Evolutionary conservation across 176 grass and related monocot species (phyloP).

Genomic region (Raddia guianensis): DNA sequence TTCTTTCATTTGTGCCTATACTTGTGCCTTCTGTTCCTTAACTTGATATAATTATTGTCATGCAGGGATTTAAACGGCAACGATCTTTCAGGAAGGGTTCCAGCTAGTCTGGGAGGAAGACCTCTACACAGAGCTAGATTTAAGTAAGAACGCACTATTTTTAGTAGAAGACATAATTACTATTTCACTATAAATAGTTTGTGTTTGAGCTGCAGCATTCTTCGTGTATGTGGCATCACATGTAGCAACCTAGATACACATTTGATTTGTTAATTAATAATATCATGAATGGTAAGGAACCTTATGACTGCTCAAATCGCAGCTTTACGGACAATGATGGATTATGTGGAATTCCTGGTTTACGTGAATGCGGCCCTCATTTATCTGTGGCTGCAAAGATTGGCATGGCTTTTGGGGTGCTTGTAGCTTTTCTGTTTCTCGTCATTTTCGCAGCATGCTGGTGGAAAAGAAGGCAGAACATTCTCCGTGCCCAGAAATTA

Average conservation of each 20-base stretch:
- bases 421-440: slow-evolving; percentile 65
- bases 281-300: slow-evolving; percentile 10
- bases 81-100: slow-evolving; percentile 85
- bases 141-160: slow-evolving; percentile 56
- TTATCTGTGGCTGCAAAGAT: slow-evolving; percentile 87
- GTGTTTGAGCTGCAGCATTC: not conserved
- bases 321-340: slow-evolving; percentile 91
- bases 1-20: slow-evolving; percentile 33
- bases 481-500: slow-evolving; percentile 73
- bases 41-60: slow-evolving; percentile 30
- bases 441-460: slow-evolving; percentile 79
- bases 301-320: slow-evolving; percentile 32
- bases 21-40: slow-evolving; percentile 5
- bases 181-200: not conserved
- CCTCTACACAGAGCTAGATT: slow-evolving; percentile 96
- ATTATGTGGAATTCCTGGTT: slow-evolving; percentile 89
- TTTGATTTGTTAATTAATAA: not conserved
- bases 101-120: slow-evolving; percentile 83
- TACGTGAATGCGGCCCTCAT: slow-evolving; percentile 81
- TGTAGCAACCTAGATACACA: slow-evolving; percentile 5
- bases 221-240: not conserved
- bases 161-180: not conserved
- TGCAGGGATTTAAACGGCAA: slow-evolving; percentile 96
- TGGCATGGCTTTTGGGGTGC: slow-evolving; percentile 71
- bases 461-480: slow-evolving; percentile 95